These are phyloP conservation scores for Sideroxylon spinosum DNA, from an alignment of 179 eudicot species.

Conservation along the genomic window DNA sequence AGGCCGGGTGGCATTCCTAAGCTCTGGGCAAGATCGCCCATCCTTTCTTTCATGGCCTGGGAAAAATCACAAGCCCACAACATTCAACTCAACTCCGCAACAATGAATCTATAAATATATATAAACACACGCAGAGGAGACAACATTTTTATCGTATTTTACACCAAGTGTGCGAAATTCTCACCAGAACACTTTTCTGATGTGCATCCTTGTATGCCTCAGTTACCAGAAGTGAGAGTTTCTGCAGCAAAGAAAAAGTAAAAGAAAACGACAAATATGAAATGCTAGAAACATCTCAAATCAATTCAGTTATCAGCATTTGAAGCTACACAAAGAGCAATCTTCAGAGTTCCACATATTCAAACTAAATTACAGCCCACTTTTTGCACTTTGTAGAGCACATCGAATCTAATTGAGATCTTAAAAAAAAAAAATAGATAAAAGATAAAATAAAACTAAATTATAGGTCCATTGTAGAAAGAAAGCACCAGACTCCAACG, in stretches of 20 bases:
- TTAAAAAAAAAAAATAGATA: no score
- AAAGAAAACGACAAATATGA: neutral
- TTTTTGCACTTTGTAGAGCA: no score
- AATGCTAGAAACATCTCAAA: neutral
- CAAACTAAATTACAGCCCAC: no score
- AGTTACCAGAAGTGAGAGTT: slow-evolving; percentile 62
- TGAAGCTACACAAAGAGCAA: neutral
- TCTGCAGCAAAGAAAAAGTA: slow-evolving; percentile 32
- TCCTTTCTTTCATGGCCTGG: slow-evolving; percentile 80
- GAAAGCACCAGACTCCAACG: no score
- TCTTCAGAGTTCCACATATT: neutral
- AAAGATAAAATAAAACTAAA: no score
- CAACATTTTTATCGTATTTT: neutral
- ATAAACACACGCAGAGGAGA: neutral
- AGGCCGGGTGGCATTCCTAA: slow-evolving; percentile 76
- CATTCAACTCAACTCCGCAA: neutral
- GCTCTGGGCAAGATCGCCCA: slow-evolving; percentile 75
- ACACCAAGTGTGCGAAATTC: slow-evolving; percentile 2
- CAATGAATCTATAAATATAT: no score
- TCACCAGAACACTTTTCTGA: slow-evolving; percentile 66
- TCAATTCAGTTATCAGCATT: neutral
- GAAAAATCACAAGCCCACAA: slow-evolving; percentile 9
- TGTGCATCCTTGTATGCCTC: slow-evolving; percentile 88
- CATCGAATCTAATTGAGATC: no score
- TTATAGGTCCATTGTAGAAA: no score